Evolutionary conservation across 2,329 filamentous ascomycete genomes (phyloP), one percentile per base, ranked within the genome.

Genomic region (Colletotrichum kahawae): DNA sequence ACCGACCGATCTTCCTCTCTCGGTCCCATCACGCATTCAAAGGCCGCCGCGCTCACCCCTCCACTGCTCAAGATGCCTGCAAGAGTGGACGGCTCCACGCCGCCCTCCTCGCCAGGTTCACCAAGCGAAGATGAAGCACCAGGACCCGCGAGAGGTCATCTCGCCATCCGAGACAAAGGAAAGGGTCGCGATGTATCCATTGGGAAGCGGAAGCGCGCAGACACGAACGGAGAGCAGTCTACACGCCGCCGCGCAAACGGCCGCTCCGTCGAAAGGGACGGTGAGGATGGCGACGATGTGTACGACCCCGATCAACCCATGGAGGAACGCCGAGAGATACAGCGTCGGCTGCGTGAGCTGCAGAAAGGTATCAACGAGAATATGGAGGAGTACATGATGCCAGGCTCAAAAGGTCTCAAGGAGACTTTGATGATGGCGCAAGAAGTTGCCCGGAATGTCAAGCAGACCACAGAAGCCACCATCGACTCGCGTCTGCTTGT

Each of bases 401-500:
- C 89, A 1, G 90, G 91, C 48, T 94, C 93, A 10, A 87, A 88
- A 29, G 92, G 92, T 2, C 86, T 98, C 18, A 87, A 90, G 73
- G 88, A 93, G 12, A 92, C 92, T 2, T 86, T 98, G 29, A 83
- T 90, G 29, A 89, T 90, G 77, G 93, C 94, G 18, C 93, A 97
- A 78, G 83, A 88, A 43, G 85, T 93, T 16, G 92, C 93, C 76
- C 87, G 88, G 71, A 88, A 92, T 78, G 93, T 98, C 75, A 95
- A 94, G 80, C 96, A 98, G 85, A 98, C 97, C 1, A 92, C 93
- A 3, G 97, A 98, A 82, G 97, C 97, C 1, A 95, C 94, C 1
- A 93, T 98, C 76, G 97, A 99, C 82, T 95, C 96, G 0, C 92
- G 94, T n/a, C 88, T 97, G 31, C 89, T 98, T 5, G 93, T 98